Evolutionary conservation across 228 moss, liverwort and hornwort species (phyloP), one percentile per base, ranked within the genome.

Genomic region (Sphagnum fallax): DNA sequence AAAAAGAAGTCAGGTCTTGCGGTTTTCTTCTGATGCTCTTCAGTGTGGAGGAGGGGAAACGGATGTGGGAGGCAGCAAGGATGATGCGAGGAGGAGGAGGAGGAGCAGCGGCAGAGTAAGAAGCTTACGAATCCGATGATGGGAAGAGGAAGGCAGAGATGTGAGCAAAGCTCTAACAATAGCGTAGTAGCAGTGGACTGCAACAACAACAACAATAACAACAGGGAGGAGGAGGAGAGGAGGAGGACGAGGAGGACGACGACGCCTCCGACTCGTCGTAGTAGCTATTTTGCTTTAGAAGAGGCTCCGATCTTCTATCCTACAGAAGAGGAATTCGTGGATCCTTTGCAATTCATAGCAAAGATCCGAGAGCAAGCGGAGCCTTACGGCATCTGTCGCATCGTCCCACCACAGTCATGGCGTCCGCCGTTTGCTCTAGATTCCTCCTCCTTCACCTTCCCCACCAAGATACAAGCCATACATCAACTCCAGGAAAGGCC

Each of bases 401-500:
- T 96, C 86, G 92, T 96, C 50, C 96, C 96, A 69, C 96, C 96
- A 16, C 60, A 55, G 70, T 88, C 96, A 53, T 96, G 96, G 96
- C 89, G 82, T 86, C 96, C 96, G 62, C 96, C 93, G 57, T 89
- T 96, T 71, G 96, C 92, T 68, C 79, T 96, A 49, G 92, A 96
- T 77, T 76, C 91, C 18, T 83, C 87, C 69, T 84, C 91, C 49
- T 96, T 96, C 76, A 80, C 81, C n/a, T 96, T 96, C 67, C 96
- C 96, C n/a, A 96, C 96, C 52, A 96, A 96, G 84, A 91, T 92
- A 32, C 96, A 96, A 83, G 86, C 89, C 60, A 96, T 96, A 60
- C 96, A 96, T 80, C 96, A 96, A 74, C 85, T 96, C 69, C 96
- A 96, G 87, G 93, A 96, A 81, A 76, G 96, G 79, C 87, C 96